These are phyloP conservation scores for Cordyceps tenuipes DNA, from an alignment of 2,329 filamentous ascomycete species.

Conservation along the genomic window DNA sequence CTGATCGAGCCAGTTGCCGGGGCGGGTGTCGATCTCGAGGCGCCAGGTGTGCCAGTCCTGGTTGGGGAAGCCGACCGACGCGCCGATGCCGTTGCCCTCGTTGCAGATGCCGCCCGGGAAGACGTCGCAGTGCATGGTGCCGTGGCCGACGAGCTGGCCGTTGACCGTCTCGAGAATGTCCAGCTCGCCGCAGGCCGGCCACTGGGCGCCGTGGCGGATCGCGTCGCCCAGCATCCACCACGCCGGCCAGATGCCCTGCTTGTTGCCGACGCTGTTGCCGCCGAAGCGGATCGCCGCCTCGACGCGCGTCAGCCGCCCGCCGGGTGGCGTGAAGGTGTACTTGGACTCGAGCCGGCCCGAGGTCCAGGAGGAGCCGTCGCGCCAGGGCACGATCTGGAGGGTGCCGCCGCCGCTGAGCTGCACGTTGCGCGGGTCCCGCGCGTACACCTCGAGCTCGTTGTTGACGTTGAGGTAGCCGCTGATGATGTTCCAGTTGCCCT, in stretches of 20 bases:
- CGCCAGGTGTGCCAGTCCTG: constrained; percentile 41
- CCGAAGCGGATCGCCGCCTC: constrained; percentile 42
- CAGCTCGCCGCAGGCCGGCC: constrained; percentile 48
- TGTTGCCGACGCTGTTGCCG: constrained; percentile 28
- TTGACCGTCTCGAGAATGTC: constrained; percentile 51
- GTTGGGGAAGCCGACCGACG: constrained; percentile 27
- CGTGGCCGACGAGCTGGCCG: constrained; percentile 37
- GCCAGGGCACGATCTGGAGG: constrained; percentile 42
- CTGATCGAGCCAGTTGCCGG: constrained; percentile 37
- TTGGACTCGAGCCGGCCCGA: constrained; percentile 46
- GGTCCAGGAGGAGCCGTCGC: constrained; percentile 37
- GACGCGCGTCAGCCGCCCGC: constrained; percentile 37
- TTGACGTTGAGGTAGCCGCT: constrained; percentile 36
- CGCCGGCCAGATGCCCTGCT: constrained; percentile 51
- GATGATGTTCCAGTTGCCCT: constrained; percentile 34
- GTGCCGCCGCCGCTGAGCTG: constrained; percentile 42
- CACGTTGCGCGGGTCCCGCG: constrained; percentile 36
- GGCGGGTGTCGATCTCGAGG: constrained; percentile 41
- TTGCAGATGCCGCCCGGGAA: constrained; percentile 40
- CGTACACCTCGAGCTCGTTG: constrained; percentile 44
- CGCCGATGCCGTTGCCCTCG: constrained; percentile 37
- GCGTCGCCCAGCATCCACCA: constrained; percentile 49
- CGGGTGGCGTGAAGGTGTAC: constrained; percentile 35
- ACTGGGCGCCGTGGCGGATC: constrained; percentile 37
- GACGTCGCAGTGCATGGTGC: constrained; percentile 44